Conservation (phyloP, 2,329 filamentous ascomycete species). For the Triangularia setosa region DNA sequence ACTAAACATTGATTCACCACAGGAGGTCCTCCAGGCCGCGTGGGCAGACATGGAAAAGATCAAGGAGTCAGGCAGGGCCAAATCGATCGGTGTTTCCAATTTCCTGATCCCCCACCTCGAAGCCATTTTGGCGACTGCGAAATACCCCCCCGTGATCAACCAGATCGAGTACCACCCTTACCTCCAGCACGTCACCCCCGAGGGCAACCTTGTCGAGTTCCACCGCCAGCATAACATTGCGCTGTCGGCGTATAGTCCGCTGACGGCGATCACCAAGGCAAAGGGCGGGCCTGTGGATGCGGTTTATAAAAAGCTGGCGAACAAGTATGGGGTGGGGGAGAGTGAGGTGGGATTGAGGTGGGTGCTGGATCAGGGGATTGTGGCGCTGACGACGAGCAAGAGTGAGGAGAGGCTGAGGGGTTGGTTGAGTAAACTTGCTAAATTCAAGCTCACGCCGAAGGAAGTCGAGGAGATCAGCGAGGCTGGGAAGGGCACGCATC, state of each 20-base stretch:
- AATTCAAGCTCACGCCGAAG: conserved; percentile 55
- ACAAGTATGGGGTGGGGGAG: conserved; percentile 55
- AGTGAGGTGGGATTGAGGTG: conserved; percentile 57
- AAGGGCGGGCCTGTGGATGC: conserved; percentile 51
- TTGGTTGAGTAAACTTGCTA: conserved; percentile 48
- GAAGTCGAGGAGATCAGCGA: conserved; percentile 56
- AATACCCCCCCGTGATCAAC: conserved; percentile 64
- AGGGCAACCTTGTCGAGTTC: conserved; percentile 50
- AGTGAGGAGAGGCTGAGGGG: conserved; percentile 54
- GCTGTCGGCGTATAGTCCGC: conserved; percentile 51
- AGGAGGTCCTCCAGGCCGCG: conserved; percentile 53
- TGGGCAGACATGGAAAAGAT: conserved; percentile 64
- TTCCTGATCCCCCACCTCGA: conserved; percentile 58
- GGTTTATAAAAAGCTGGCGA: conserved; percentile 47
- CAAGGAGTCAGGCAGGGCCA: conserved; percentile 60
- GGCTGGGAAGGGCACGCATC: conserved; percentile 58
- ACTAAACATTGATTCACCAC: too few relatives aligned
- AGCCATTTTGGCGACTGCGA: conserved; percentile 53
- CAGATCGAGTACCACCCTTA: conserved; percentile 82
- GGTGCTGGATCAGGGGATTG: conserved; percentile 55
- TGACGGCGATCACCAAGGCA: conserved; percentile 49
- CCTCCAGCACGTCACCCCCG: conserved; percentile 51
- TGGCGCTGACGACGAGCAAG: conserved; percentile 56
- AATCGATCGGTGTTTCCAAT: conserved; percentile 75
- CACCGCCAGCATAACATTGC: conserved; percentile 56